A percentile compares a stretch with the other conserved stretches of the same genome.
These are phyloP conservation scores for Neodidymelliopsis sp. DNA, from an alignment of 2,329 filamentous ascomycete species.

Conservation along the genomic window DNA sequence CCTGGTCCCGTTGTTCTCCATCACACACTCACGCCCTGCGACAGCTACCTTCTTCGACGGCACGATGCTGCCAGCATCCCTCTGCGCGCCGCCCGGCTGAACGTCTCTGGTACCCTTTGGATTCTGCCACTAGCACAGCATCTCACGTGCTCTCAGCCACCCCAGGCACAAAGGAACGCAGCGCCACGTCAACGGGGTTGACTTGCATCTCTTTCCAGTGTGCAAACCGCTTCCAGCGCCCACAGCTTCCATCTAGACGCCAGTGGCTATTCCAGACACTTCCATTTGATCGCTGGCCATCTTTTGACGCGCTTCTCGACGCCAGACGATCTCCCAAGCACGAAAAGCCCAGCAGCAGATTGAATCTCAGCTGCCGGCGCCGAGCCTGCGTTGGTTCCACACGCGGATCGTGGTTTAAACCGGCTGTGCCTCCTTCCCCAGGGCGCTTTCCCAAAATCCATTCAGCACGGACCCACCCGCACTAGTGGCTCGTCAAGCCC, in stretches of 20 bases:
- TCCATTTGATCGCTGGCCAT: background rate
- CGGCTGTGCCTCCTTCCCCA: slow-evolving; percentile 8
- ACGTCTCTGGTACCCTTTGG: background rate
- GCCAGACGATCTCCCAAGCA: slow-evolving; percentile 12
- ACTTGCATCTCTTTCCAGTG: slow-evolving; percentile 11
- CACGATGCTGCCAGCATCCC: slow-evolving; percentile 35
- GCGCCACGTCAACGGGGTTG: slow-evolving; percentile 46
- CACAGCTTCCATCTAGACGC: slow-evolving; percentile 1
- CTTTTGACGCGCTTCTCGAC: slow-evolving; percentile 21
- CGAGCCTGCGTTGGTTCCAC: slow-evolving; percentile 36
- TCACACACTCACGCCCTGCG: slow-evolving; percentile 30
- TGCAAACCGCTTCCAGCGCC: slow-evolving; percentile 8
- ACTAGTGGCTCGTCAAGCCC: slow-evolving; percentile 25
- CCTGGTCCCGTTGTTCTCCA: slow-evolving; percentile 39
- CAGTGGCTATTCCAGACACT: background rate
- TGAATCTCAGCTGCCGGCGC: slow-evolving; percentile 42
- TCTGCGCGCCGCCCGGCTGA: slow-evolving; percentile 32
- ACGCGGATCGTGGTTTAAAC: slow-evolving; percentile 29
- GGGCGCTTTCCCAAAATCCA: slow-evolving; percentile 29
- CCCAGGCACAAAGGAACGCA: slow-evolving; percentile 29
- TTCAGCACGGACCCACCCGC: slow-evolving; percentile 21
- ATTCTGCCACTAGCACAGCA: slow-evolving; percentile 9
- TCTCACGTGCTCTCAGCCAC: slow-evolving; percentile 33
- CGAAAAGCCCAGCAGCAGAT: slow-evolving; percentile 29
- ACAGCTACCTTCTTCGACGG: slow-evolving; percentile 27